A percentile compares a stretch with the other conserved stretches of the same genome.
These are phyloP conservation scores for Trypanosoma avium DNA, from an alignment of 208 protist genomes.

Conservation along the genomic window DNA sequence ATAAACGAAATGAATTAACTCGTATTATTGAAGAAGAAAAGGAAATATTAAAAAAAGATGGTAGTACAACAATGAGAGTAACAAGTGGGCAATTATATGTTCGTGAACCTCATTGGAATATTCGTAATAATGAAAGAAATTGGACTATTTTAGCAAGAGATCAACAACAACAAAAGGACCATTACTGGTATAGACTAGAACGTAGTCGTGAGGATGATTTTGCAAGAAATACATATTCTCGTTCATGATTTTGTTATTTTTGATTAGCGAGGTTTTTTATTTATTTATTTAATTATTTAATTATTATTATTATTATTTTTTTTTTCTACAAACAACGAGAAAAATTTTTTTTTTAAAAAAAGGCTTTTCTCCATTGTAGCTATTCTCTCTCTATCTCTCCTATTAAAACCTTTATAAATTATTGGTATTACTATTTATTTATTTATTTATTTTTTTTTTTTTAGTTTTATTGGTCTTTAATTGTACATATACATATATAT, in stretches of 20 bases:
- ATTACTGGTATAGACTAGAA: conserved; percentile 85
- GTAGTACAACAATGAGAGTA: conserved; percentile 74
- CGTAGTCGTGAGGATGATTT: conserved; percentile 85
- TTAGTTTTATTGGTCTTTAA: background rate
- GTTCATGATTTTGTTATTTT: background rate
- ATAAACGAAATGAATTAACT: conserved; percentile 51
- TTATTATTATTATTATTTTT: too few species aligned
- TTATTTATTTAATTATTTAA: too few species aligned
- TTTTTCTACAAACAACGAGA: too few species aligned
- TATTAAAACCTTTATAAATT: too few species aligned
- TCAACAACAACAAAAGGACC: conserved; percentile 88
- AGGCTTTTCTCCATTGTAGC: too few species aligned
- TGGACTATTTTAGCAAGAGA: conserved; percentile 82
- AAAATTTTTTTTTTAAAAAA: too few species aligned
- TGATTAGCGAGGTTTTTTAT: conserved; percentile 1
- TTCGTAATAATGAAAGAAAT: conserved; percentile 87
- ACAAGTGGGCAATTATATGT: conserved; percentile 73
- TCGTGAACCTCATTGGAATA: conserved; percentile 81
- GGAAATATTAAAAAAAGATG: conserved; percentile 44
- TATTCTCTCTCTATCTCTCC: too few species aligned
- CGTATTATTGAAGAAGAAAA: conserved; percentile 64
- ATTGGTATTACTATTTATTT: conserved; percentile 4
- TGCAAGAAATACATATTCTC: conserved; percentile 71
- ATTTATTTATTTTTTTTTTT: background rate
- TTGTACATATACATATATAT: too few species aligned